Conservation (phyloP, 768 basidiomycete genomes). For the Pleurotus sapidus region DNA sequence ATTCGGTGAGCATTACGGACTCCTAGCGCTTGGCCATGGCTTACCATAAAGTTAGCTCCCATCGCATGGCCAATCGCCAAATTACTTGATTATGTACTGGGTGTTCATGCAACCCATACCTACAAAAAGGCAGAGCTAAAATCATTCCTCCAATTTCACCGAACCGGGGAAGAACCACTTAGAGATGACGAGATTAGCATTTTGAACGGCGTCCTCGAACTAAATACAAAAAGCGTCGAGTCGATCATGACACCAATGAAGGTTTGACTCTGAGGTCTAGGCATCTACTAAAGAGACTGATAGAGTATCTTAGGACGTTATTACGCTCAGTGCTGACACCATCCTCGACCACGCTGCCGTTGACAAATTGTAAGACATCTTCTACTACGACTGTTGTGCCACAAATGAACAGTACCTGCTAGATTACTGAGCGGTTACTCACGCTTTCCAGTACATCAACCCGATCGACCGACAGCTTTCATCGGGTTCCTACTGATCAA, state of each 20-base stretch:
- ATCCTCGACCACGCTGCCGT: conserved; percentile 78
- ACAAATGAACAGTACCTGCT: not conserved
- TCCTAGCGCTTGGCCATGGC: too few species aligned
- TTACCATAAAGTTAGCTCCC: conserved; percentile 44
- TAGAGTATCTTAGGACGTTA: conserved; percentile 57
- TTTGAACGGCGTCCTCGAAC: conserved; percentile 74
- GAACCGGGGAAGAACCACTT: conserved; percentile 72
- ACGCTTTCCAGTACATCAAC: conserved; percentile 84
- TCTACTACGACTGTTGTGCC: conserved; percentile 3
- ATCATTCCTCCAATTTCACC: conserved; percentile 78
- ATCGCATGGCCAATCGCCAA: conserved; percentile 81
- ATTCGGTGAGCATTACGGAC: conserved; percentile 27
- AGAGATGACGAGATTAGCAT: conserved; percentile 83
- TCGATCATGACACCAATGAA: conserved; percentile 82
- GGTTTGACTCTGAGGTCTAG: conserved; percentile 30
- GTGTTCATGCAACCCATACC: conserved; percentile 65
- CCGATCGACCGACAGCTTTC: conserved; percentile 66
- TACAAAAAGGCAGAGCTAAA: conserved; percentile 84
- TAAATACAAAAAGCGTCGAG: conserved; percentile 73
- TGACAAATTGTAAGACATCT: conserved; percentile 57
- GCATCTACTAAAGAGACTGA: conserved; percentile 23
- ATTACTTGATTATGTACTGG: conserved; percentile 80
- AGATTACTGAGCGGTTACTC: conserved; percentile 85
- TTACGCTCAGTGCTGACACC: conserved; percentile 75
- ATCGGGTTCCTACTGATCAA: conserved; percentile 83